Percentiles rank a stretch among this genome's conserved stretches.
Conservation (phyloP, 768 basidiomycete species). For the Butyriboletus loyo region DNA sequence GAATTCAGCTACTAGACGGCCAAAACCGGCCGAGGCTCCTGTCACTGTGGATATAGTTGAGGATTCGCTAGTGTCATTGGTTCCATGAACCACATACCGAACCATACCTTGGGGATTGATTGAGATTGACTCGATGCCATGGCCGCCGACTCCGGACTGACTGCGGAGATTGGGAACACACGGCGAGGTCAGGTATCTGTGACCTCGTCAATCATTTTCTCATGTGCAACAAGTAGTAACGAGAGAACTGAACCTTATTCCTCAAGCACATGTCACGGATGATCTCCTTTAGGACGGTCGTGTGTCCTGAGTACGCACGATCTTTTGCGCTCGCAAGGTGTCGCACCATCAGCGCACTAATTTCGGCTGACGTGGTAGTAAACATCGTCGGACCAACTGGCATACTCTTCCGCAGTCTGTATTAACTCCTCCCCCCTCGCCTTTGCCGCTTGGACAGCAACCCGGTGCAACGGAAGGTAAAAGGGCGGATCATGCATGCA, state of each 20-base stretch:
- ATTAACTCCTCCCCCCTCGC: conserved; percentile 22
- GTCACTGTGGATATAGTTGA: conserved; percentile 33
- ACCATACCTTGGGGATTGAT: conserved; percentile 20
- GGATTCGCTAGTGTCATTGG: background rate
- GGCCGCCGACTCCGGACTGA: background rate
- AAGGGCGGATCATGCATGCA: conserved; percentile 25
- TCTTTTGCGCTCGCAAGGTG: background rate
- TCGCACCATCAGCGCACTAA: conserved; percentile 2
- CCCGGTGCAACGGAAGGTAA: conserved; percentile 24
- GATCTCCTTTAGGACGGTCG: background rate
- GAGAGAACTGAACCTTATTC: background rate
- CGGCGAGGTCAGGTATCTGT: background rate
- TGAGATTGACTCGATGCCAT: background rate
- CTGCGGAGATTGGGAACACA: background rate
- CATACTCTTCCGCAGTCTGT: conserved; percentile 23
- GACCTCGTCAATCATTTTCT: background rate
- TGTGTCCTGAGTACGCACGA: background rate
- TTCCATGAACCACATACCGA: conserved; percentile 11
- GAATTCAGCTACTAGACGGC: conserved; percentile 32
- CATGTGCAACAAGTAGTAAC: background rate
- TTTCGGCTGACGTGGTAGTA: conserved; percentile 10
- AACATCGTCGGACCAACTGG: conserved; percentile 28
- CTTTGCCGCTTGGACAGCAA: conserved; percentile 21
- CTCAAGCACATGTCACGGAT: background rate
- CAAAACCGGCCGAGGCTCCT: conserved; percentile 41